phyloP scores from a whole-genome alignment of 2,329 filamentous ascomycete species.

The Scedosporium minutisporum region DNA sequence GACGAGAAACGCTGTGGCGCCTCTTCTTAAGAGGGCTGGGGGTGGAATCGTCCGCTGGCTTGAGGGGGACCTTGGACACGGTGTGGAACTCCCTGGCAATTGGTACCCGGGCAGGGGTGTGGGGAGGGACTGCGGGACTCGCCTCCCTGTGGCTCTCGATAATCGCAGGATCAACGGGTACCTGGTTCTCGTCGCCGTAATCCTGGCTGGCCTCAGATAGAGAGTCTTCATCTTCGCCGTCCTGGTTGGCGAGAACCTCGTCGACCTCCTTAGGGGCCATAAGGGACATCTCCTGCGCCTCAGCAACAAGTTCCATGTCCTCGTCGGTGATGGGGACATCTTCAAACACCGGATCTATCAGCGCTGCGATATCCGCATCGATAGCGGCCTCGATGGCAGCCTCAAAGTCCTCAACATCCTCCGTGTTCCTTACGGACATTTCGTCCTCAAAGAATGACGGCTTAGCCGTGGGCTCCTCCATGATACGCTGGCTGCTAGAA shows the following conservation, averaged over 20 bases:
- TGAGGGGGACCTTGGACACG: conserved; percentile 67
- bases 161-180: conserved; percentile 44
- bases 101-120: conserved; percentile 44
- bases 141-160: conserved; percentile 10
- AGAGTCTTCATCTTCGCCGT: conserved; percentile 34
- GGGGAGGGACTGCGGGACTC: conserved; percentile 26
- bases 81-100: conserved; percentile 52
- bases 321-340: conserved; percentile 41
- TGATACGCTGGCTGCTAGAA: neutral
- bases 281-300: conserved; percentile 51
- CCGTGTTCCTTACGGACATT: conserved; percentile 25
- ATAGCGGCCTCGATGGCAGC: conserved; percentile 24
- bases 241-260: conserved; percentile 18
- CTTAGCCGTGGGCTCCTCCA: conserved; percentile 15
- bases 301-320: conserved; percentile 46
- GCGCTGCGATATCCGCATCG: conserved; percentile 21
- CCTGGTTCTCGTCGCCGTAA: conserved; percentile 57
- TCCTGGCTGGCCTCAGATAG: conserved; percentile 55
- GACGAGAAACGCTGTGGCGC: conserved; percentile 39
- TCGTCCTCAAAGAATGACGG: conserved; percentile 50
- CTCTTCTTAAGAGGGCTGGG: conserved; percentile 38
- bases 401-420: conserved; percentile 21
- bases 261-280: conserved; percentile 34
- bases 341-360: conserved; percentile 29
- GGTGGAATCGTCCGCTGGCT: conserved; percentile 52